Conservation (phyloP, 257 asterid species). For the Lycium barbarum region DNA sequence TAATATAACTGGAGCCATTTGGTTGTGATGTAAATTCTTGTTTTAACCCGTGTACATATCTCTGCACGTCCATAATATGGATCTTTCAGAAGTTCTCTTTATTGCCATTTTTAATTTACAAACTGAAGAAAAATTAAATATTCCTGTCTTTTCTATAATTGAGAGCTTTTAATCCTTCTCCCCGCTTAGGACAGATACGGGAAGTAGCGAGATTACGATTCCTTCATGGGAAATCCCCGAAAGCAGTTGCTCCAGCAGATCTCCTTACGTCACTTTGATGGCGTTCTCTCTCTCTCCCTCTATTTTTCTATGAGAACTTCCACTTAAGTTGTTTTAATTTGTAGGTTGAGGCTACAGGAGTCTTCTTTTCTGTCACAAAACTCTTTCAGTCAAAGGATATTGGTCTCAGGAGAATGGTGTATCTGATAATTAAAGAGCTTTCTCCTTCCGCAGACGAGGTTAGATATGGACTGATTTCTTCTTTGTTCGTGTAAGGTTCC, state of each 20-base stretch:
- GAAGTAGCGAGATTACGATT: neutral
- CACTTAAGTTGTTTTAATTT: conserved; percentile 26
- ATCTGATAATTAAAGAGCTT: conserved; percentile 91
- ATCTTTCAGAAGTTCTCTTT: neutral
- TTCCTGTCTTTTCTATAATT: neutral
- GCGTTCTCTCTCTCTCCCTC: neutral
- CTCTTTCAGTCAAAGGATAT: conserved; percentile 89
- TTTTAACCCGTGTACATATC: neutral
- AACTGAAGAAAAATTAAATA: conserved; percentile 11
- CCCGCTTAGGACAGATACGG: neutral
- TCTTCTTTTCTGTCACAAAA: conserved; percentile 90
- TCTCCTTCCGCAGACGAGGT: conserved; percentile 98
- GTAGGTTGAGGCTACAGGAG: conserved; percentile 90
- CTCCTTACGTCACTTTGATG: conserved; percentile 1
- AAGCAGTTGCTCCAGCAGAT: neutral
- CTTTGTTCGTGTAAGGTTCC: conserved; percentile 23
- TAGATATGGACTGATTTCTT: conserved; percentile 25
- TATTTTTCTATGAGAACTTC: neutral
- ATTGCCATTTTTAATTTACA: neutral
- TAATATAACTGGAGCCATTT: neutral
- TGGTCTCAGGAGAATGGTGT: conserved; percentile 96
- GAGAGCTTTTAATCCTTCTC: neutral
- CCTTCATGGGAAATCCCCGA: neutral
- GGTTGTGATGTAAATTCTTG: neutral
- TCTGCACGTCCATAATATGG: neutral